Evolutionary conservation across 2,329 filamentous ascomycete species (phyloP).

Genomic region (Tricladium varicosporioides): DNA sequence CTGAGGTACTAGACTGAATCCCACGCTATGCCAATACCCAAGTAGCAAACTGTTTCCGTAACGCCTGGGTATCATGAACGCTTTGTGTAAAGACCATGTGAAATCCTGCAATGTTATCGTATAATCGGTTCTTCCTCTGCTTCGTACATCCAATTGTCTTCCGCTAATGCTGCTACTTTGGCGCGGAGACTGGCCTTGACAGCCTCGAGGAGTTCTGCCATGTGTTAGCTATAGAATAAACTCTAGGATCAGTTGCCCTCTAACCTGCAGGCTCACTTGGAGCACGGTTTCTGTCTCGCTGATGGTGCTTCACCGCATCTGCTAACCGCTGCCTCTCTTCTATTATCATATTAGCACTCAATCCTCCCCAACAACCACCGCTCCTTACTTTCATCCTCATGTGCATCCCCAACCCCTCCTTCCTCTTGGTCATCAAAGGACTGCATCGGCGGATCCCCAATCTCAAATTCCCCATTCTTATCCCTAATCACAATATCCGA

Average conservation of each 20-base stretch:
- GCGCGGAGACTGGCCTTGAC: slow-evolving; percentile 68
- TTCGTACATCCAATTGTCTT: slow-evolving; percentile 93
- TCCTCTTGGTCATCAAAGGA: slow-evolving; percentile 49
- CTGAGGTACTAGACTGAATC: slow-evolving; percentile 59
- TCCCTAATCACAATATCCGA: slow-evolving; percentile 62
- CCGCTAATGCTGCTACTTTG: slow-evolving; percentile 70
- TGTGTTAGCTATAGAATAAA: neutral
- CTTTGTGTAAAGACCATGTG: slow-evolving; percentile 10
- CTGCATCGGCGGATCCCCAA: slow-evolving; percentile 55
- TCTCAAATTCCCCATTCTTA: slow-evolving; percentile 59
- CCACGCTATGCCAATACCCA: slow-evolving; percentile 5
- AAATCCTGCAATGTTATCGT: slow-evolving; percentile 11
- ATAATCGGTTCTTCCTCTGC: slow-evolving; percentile 35
- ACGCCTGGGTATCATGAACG: slow-evolving; percentile 28
- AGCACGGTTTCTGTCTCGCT: slow-evolving; percentile 51
- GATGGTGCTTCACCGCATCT: slow-evolving; percentile 61
- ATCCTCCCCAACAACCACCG: neutral
- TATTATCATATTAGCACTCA: slow-evolving; percentile 31
- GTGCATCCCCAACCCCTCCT: slow-evolving; percentile 53
- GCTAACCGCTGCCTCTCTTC: slow-evolving; percentile 59
- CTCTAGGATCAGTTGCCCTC: slow-evolving; percentile 23
- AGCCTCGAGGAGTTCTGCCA: slow-evolving; percentile 64
- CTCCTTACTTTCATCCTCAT: slow-evolving; percentile 51
- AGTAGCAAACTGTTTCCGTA: slow-evolving; percentile 16
- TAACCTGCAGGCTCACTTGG: slow-evolving; percentile 66